Evolutionary conservation across 345 rosid species (phyloP).

Genomic region (Passiflora organensis): DNA sequence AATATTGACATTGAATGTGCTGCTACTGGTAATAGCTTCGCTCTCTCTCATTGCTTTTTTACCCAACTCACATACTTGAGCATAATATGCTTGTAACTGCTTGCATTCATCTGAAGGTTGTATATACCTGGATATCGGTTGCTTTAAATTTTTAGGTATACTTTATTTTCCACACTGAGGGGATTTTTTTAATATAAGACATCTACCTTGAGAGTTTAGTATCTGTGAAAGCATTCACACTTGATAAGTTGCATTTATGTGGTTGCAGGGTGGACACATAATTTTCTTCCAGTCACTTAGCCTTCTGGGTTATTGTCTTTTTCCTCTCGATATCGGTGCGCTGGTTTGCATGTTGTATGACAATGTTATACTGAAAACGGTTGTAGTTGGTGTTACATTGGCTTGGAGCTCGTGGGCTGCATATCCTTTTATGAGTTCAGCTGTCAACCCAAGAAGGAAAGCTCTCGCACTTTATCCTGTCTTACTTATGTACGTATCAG

Average conservation of each 20-base stretch:
- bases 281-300: constrained; percentile 85
- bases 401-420: constrained; percentile 98
- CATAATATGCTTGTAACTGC: too few relatives aligned
- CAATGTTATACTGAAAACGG: constrained; percentile 57
- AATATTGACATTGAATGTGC: constrained; percentile 84
- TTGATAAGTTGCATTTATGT: constrained; percentile 1
- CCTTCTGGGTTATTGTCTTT: constrained; percentile 79
- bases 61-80: too few relatives aligned
- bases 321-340: constrained; percentile 82
- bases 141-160: too few relatives aligned
- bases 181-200: background rate
- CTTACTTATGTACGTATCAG: constrained; percentile 95
- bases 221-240: constrained; percentile 1
- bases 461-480: constrained; percentile 91
- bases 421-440: constrained; percentile 92
- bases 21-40: constrained; percentile 71
- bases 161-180: too few relatives aligned
- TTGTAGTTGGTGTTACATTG: constrained; percentile 64
- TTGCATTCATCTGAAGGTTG: too few relatives aligned
- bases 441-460: constrained; percentile 77
- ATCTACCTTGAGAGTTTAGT: background rate
- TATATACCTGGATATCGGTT: too few relatives aligned
- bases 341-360: constrained; percentile 75
- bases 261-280: constrained; percentile 76
- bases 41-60: background rate